Evolutionary conservation across 495 filamentous ascomycete genomes (phyloP).

Genomic region (Neurospora sp.): DNA sequence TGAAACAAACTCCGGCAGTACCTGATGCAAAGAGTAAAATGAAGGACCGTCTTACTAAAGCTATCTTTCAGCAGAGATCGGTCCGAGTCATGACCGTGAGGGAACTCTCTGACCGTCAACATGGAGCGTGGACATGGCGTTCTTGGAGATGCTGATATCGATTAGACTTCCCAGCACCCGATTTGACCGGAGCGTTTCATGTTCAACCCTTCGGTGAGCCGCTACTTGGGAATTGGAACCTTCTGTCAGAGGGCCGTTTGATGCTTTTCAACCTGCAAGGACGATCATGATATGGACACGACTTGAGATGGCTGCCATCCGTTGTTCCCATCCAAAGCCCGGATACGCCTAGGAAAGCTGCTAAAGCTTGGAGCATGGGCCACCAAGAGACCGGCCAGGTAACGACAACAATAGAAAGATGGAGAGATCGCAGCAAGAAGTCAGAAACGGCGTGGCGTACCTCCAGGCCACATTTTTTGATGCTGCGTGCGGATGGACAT

Average conservation of each 20-base stretch:
- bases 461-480: not conserved
- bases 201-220: too few relatives aligned
- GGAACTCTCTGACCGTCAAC: not conserved
- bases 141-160: not conserved
- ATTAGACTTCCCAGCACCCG: not conserved
- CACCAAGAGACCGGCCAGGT: not conserved
- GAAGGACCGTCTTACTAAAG: not conserved
- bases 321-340: not conserved
- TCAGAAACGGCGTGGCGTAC: not conserved
- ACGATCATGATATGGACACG: not conserved
- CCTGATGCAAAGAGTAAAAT: not conserved
- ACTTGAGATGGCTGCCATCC: not conserved
- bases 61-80: not conserved
- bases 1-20: not conserved
- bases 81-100: not conserved
- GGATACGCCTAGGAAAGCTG: not conserved
- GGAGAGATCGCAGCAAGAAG: not conserved
- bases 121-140: not conserved
- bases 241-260: not conserved
- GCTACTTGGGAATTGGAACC: too few relatives aligned
- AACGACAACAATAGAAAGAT: not conserved
- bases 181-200: not conserved
- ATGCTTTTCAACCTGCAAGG: not conserved
- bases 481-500: not conserved
- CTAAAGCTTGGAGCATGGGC: not conserved